A percentile compares a stretch with the other conserved stretches of the same genome.
Evolutionary conservation across 2,329 filamentous ascomycete species (phyloP).

Genomic region (Beauveria caledonica): DNA sequence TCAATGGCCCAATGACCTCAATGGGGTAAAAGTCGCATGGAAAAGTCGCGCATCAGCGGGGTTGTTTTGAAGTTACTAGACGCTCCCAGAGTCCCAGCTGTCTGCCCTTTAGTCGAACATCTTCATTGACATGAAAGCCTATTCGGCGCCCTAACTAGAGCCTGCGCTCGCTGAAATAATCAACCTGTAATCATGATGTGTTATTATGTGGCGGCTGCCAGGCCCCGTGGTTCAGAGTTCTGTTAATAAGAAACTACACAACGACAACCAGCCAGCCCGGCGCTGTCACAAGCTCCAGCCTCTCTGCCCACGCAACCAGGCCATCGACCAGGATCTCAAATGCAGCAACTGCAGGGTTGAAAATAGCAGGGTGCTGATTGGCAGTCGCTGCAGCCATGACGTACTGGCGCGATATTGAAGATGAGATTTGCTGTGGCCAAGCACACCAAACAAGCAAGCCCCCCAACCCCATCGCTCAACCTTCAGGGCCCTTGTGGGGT

Average conservation of each 20-base stretch:
- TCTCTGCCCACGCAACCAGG: background rate
- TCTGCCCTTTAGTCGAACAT: background rate
- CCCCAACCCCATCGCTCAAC: background rate
- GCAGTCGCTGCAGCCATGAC: conserved; percentile 6
- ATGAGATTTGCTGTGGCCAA: conserved; percentile 11
- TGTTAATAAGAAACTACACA: background rate
- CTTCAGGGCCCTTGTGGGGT: conserved; percentile 9
- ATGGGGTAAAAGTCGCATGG: background rate
- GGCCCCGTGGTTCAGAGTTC: background rate
- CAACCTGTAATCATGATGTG: too few species aligned
- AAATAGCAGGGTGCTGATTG: conserved; percentile 9
- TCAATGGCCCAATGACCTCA: too few species aligned
- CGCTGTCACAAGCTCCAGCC: conserved; percentile 1
- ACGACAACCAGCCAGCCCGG: too few species aligned
- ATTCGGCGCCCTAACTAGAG: too few species aligned
- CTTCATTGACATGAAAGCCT: background rate
- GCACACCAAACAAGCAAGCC: background rate
- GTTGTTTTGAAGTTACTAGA: background rate
- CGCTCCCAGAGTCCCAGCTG: background rate
- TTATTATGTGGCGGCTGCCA: too few species aligned
- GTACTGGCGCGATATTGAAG: conserved; percentile 3
- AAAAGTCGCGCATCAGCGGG: conserved; percentile 6
- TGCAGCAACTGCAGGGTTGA: background rate
- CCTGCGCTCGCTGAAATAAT: too few species aligned
- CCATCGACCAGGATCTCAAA: background rate